Base-by-base conservation (phyloP, 2,329 filamentous ascomycete species). In the Penicillium sp. region DNA sequence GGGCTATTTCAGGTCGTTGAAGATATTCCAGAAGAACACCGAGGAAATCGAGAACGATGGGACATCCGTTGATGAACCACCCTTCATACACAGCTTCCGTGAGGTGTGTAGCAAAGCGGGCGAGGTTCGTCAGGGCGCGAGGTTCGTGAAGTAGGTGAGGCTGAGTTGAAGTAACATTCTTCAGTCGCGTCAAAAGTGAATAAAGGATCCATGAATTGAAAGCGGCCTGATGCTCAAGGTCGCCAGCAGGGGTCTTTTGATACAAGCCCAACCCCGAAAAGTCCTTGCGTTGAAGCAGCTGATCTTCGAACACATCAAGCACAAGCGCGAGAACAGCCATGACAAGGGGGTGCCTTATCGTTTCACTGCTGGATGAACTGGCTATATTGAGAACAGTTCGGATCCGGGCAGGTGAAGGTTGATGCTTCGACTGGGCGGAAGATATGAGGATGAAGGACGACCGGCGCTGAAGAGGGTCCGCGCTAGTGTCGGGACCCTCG, bases 381-480 rank as follows among this genome's bases (percentile, higher is more conserved):
- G 80, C 58, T 73, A 83, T 78, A 1, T 79, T 80, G 56, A 86
- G 76, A 12, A 82, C 73, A 11, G 81, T 79, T 29, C 79, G 82
- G 45, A 91, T 72, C 11, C 80, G 80, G 11, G 84, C 78, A 33
- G 81, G 74, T 9, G 80, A 83, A 2, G 81, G 78, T 1, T 73
- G 70, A 43, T 80, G 71, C 8, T 78, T 76, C 0, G 78, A 74
- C 48, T 81, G 80, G 47, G 87, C 82, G 3, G 87, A 80, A 5
- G 87, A 90, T 24, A 98, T 76, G 1, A 98, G 78, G 28, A 97
- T 84, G 65, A 97, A 98, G 0, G 91, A 96, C 0, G 91, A 96
- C 1, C 88, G 85, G 58, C 90, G 83, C 32, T 85, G 82, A 26
- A 94, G 75, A 18, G 83, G 81, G 5, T 82, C 80, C 0, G 84